phyloP scores from a whole-genome alignment of 2,329 filamentous ascomycete genomes.

The Tolypocladium tundrense region DNA sequence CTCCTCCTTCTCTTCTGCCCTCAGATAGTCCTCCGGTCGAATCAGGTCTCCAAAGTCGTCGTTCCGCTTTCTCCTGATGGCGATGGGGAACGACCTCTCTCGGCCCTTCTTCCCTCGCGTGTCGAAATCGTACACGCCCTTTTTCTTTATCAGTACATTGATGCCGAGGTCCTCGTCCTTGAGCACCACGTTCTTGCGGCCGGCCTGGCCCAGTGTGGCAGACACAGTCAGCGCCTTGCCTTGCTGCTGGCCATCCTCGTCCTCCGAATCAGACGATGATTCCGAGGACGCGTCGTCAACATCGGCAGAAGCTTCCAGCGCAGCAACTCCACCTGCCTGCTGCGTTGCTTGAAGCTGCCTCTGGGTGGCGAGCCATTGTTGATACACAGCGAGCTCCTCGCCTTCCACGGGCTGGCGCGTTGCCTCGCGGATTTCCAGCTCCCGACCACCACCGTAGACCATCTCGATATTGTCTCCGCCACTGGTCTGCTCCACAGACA shows the following conservation, averaged over 20 bases:
- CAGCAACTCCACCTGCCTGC: conserved; percentile 56
- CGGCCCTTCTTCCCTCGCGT: conserved; percentile 83
- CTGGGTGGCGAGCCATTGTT: conserved; percentile 85
- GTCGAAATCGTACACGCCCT: conserved; percentile 88
- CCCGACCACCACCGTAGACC: conserved; percentile 53
- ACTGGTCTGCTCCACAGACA: conserved; percentile 44
- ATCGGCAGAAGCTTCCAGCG: conserved; percentile 60
- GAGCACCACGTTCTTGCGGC: conserved; percentile 74
- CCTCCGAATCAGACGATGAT: conserved; percentile 76
- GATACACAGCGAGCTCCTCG: conserved; percentile 71
- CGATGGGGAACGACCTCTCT: conserved; percentile 84
- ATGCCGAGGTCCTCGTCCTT: conserved; percentile 87
- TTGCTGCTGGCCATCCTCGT: conserved; percentile 82
- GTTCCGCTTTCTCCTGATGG: conserved; percentile 64
- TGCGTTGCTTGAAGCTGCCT: conserved; percentile 76
- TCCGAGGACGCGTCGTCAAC: conserved; percentile 80
- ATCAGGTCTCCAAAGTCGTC: conserved; percentile 96
- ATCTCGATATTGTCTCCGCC: conserved; percentile 53
- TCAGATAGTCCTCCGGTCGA: conserved; percentile 83
- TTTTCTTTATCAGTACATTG: conserved; percentile 79
- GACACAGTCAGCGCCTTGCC: conserved; percentile 86
- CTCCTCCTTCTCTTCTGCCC: conserved; percentile 81
- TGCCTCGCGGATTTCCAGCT: conserved; percentile 50
- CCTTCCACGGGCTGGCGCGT: conserved; percentile 58
- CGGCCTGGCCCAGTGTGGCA: conserved; percentile 71